Conservation (phyloP, 805 yeast genomes). For the Yarrowia osloensis region DNA sequence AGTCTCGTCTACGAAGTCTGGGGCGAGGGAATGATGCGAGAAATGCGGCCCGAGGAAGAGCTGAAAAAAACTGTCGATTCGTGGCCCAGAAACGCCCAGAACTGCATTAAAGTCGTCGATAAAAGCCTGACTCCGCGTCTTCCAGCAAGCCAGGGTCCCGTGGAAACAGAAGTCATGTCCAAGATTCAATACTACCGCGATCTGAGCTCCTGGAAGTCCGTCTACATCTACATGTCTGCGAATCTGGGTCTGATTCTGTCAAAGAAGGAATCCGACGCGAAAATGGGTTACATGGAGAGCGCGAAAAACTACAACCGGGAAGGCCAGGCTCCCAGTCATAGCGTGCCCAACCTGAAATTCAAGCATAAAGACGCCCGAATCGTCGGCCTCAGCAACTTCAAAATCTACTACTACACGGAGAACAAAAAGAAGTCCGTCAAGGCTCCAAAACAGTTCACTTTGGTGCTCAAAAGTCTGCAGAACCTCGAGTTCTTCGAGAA, state of each 20-base stretch:
- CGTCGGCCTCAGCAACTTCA: slow-evolving; percentile 1
- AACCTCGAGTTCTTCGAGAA: slow-evolving; percentile 20
- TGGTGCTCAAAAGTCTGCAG: slow-evolving; percentile 19
- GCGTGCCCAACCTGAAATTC: slow-evolving; percentile 12
- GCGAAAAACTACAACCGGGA: slow-evolving; percentile 11
- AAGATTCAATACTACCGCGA: slow-evolving; percentile 11
- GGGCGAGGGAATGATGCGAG: slow-evolving; percentile 20
- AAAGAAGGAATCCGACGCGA: slow-evolving; percentile 22
- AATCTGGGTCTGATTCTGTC: slow-evolving; percentile 24
- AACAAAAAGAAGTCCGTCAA: neutral
- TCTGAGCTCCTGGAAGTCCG: slow-evolving; percentile 13
- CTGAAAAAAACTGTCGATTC: slow-evolving; percentile 13
- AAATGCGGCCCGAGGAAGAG: slow-evolving; percentile 10
- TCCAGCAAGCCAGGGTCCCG: neutral
- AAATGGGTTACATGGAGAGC: slow-evolving; percentile 18
- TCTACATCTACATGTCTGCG: slow-evolving; percentile 5
- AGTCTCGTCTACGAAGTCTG: slow-evolving; percentile 21
- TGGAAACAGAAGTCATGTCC: slow-evolving; percentile 22
- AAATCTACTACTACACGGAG: slow-evolving; percentile 1
- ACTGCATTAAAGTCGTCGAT: slow-evolving; percentile 4
- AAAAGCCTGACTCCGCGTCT: slow-evolving; percentile 11
- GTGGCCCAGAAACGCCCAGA: slow-evolving; percentile 18
- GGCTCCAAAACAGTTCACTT: slow-evolving; percentile 23
- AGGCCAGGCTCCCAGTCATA: neutral
- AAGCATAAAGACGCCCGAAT: slow-evolving; percentile 20